These are phyloP conservation scores for Picochlorum sp. DNA, from an alignment of 139 green algal species.

Conservation along the genomic window DNA sequence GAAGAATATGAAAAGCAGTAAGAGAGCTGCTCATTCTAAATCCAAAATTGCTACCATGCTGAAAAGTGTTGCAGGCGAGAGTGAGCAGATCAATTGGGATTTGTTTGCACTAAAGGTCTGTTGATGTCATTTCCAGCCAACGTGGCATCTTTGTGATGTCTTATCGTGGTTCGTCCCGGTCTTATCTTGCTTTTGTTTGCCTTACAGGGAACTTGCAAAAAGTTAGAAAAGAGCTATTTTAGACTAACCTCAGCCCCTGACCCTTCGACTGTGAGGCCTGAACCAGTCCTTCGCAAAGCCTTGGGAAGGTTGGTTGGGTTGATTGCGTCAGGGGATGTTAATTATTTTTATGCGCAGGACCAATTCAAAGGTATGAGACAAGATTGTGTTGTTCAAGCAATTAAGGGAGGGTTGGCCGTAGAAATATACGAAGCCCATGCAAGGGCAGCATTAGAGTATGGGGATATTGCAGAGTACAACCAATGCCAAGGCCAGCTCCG, in stretches of 20 bases:
- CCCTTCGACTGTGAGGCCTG: slow-evolving; percentile 56
- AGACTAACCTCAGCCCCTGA: slow-evolving; percentile 66
- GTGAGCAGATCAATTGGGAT: slow-evolving; percentile 34
- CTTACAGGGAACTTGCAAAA: slow-evolving; percentile 47
- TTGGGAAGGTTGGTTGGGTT: slow-evolving; percentile 48
- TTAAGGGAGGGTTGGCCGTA: slow-evolving; percentile 25
- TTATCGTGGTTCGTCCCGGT: not conserved
- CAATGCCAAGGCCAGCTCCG: slow-evolving; percentile 80
- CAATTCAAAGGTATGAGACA: slow-evolving; percentile 90
- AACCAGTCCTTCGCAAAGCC: slow-evolving; percentile 48
- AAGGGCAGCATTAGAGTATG: slow-evolving; percentile 72
- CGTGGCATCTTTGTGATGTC: too few species aligned
- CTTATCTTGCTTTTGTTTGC: not conserved
- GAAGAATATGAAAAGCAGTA: slow-evolving; percentile 2
- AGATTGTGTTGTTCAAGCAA: slow-evolving; percentile 78
- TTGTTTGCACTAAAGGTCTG: slow-evolving; percentile 27
- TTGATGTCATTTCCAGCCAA: not conserved
- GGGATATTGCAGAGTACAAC: slow-evolving; percentile 80
- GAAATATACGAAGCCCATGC: slow-evolving; percentile 78
- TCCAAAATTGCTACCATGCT: slow-evolving; percentile 8
- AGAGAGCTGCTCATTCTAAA: not conserved
- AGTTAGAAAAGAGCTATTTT: slow-evolving; percentile 84
- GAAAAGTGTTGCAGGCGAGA: slow-evolving; percentile 8
- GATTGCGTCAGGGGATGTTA: slow-evolving; percentile 25
- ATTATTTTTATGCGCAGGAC: slow-evolving; percentile 69